These are phyloP conservation scores for Dactylellina leptospora DNA, from an alignment of 2,329 filamentous ascomycete species.

Conservation along the genomic window DNA sequence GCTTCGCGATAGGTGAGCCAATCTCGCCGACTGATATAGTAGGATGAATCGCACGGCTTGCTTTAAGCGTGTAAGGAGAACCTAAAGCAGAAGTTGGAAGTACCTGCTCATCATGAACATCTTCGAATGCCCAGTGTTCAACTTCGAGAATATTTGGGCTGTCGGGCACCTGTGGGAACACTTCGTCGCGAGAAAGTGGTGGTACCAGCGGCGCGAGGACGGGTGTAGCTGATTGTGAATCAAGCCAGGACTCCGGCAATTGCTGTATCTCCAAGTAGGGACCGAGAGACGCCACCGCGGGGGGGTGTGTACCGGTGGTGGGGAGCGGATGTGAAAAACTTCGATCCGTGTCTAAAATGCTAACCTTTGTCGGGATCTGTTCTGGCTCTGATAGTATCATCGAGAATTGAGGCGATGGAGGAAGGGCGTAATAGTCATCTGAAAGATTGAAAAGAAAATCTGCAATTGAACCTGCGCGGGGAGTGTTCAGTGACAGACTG, in stretches of 20 bases:
- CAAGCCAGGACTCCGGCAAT: conserved; percentile 24
- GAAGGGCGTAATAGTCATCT: no score
- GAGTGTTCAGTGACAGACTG: no score
- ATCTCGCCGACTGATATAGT: no score
- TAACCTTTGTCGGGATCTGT: no score
- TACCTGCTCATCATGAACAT: not conserved
- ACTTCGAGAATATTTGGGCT: not conserved
- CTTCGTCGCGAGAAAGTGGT: not conserved
- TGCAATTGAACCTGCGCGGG: no score
- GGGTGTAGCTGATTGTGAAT: conserved; percentile 20
- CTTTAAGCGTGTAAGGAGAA: conserved; percentile 7
- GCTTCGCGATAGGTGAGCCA: no score
- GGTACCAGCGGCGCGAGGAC: not conserved
- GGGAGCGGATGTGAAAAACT: not conserved
- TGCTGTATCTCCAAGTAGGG: no score
- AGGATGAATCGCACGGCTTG: not conserved
- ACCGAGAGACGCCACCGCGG: not conserved
- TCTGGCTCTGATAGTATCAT: not conserved
- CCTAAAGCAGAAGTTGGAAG: conserved; percentile 9
- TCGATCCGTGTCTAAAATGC: no score
- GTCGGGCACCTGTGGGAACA: conserved; percentile 5
- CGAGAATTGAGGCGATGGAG: not conserved
- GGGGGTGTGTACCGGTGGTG: conserved; percentile 3
- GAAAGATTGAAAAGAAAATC: no score
- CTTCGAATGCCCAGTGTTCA: not conserved